A percentile compares a stretch with the other conserved stretches of the same genome.
Evolutionary conservation across 1,139 yeast genomes (phyloP).

Genomic region (Chernovozyma sophiae-reginae): DNA sequence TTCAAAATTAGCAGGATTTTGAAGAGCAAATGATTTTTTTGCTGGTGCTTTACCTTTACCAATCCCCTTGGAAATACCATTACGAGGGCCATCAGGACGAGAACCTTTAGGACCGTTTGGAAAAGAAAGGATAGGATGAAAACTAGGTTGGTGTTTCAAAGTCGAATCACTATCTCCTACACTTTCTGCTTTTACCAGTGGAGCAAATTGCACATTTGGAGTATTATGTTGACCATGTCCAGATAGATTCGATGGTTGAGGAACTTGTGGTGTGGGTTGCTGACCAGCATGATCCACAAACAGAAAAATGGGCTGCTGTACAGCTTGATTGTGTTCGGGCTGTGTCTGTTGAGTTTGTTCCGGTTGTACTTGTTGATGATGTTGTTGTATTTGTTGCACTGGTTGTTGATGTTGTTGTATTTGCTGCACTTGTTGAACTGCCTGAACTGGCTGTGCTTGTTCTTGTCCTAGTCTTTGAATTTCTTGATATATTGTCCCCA

Average conservation of each 20-base stretch:
- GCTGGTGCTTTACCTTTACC: slow-evolving; percentile 10
- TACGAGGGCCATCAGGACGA: slow-evolving; percentile 6
- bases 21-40: slow-evolving; percentile 29
- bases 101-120: slow-evolving; percentile 19
- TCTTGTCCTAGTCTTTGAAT: slow-evolving; percentile 32
- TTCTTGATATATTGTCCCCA: slow-evolving; percentile 54
- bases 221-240: background rate
- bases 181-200: background rate
- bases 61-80: slow-evolving; percentile 10
- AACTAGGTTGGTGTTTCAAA: slow-evolving; percentile 1
- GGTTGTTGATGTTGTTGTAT: slow-evolving; percentile 11
- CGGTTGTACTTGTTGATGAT: slow-evolving; percentile 4
- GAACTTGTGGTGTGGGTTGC: slow-evolving; percentile 5
- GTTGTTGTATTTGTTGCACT: slow-evolving; percentile 4
- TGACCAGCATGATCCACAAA: slow-evolving; percentile 8
- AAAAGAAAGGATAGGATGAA: slow-evolving; percentile 8
- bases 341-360: slow-evolving; percentile 11
- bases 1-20: slow-evolving; percentile 37
- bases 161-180: background rate
- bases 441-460: slow-evolving; percentile 1
- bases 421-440: slow-evolving; percentile 7
- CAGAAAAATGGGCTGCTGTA: slow-evolving; percentile 6
- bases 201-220: background rate
- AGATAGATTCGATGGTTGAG: slow-evolving; percentile 3
- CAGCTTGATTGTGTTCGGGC: too few relatives aligned